These are phyloP conservation scores for Zizania palustris DNA, from an alignment of 202 grass and related monocot genomes.

Conservation along the genomic window DNA sequence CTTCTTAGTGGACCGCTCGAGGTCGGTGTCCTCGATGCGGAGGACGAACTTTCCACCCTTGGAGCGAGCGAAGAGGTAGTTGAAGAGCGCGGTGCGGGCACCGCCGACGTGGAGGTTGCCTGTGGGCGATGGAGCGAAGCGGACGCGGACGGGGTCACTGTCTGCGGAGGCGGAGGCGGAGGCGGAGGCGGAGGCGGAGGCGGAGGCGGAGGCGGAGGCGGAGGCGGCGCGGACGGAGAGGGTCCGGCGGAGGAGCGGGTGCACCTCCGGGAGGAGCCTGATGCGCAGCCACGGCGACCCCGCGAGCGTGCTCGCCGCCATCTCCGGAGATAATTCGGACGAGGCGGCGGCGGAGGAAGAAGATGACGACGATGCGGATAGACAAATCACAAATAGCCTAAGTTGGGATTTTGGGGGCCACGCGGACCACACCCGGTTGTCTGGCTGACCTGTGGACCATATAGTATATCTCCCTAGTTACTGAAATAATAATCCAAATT, in stretches of 20 bases:
- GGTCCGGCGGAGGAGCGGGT: neutral
- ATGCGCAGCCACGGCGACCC: slow-evolving; percentile 65
- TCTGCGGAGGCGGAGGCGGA: slow-evolving; percentile 30
- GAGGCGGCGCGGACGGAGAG: neutral
- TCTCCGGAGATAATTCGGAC: neutral
- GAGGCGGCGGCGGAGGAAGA: neutral
- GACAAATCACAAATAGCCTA: too few species aligned
- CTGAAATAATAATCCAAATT: too few species aligned
- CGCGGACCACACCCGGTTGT: too few species aligned
- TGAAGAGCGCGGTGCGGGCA: slow-evolving; percentile 89
- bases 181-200: slow-evolving; percentile 45
- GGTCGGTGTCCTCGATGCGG: slow-evolving; percentile 88
- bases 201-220: slow-evolving; percentile 25
- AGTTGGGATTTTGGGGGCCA: too few species aligned
- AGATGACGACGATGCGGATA: neutral
- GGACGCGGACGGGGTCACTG: slow-evolving; percentile 70
- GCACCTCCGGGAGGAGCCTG: slow-evolving; percentile 47
- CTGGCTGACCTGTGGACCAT: too few species aligned
- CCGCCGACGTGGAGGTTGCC: slow-evolving; percentile 90
- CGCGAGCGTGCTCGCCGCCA: slow-evolving; percentile 49
- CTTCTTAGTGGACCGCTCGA: slow-evolving; percentile 80
- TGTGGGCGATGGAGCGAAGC: slow-evolving; percentile 89
- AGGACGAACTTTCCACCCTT: slow-evolving; percentile 74
- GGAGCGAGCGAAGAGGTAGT: slow-evolving; percentile 95
- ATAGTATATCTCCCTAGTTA: too few species aligned